Evolutionary conservation across 2,329 filamentous ascomycete species (phyloP), one percentile per base, ranked within the genome.

Genomic region (Aspergillus luchuensis): DNA sequence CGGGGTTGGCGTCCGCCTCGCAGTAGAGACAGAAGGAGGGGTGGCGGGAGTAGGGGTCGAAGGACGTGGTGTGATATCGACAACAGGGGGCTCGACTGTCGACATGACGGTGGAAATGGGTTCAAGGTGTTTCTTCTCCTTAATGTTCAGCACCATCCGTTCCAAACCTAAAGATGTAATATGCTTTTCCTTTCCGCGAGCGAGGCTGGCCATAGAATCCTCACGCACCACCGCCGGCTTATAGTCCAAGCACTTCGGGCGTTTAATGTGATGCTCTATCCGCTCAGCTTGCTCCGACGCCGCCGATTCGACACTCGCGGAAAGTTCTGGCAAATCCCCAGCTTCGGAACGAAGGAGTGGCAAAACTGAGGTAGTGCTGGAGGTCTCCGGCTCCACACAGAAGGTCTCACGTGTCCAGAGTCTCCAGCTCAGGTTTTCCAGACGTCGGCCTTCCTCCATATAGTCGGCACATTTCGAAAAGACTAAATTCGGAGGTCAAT

Each of bases 371-470:
- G 80, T 78, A 69, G 83, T 81, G 68, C 84, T 82, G 61, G 84
- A 82, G 41, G 66, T 74, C 55, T 72, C 70, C n/a, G 84, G 85
- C 64, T 91, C 89, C 78, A 90, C 93, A 79, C 93, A 96, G 70
- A 97, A 92, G 10, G 91, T 94, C 75, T 98, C 93, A 71, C 92
- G 86, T 71, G 92, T 96, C 94, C 93, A 98, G 63, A 98, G 81
- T 70, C 95, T 85, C 95, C 95, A 98, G 75, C 91, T 96, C 65
- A 99, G 83, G 80, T 99, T 98, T 77, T 98, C 95, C 74, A 97
- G 83, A 72, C 95, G 85, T 73, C 91, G 88, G 59, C 95, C 95
- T 78, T 98, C 91, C 75, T 97, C 91, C 75, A 98, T 89, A 56
- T 93, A 95, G 72, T 95, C 91, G 73, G 92, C 92, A 78, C 94